phyloP scores from a whole-genome alignment of 2,329 filamentous ascomycete genomes.

The Xylaria sp. region DNA sequence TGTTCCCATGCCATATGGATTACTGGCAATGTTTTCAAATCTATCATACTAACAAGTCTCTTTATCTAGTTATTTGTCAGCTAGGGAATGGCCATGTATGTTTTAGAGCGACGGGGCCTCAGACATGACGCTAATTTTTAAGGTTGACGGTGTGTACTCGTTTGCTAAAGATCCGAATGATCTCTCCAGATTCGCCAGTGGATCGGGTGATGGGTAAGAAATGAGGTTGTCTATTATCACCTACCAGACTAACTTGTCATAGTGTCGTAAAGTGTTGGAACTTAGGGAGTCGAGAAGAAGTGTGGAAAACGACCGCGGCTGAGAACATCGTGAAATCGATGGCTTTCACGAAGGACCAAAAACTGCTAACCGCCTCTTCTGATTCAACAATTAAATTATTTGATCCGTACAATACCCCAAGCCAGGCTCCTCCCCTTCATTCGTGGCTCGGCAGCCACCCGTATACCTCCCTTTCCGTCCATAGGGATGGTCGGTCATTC shows the following conservation, averaged over 20 bases:
- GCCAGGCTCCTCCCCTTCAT: slow-evolving; percentile 76
- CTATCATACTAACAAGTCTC: slow-evolving; percentile 8
- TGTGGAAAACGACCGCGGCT: slow-evolving; percentile 90
- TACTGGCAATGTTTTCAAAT: not conserved
- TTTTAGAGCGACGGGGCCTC: not conserved
- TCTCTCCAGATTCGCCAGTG: slow-evolving; percentile 80
- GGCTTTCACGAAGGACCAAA: slow-evolving; percentile 87
- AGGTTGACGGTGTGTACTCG: slow-evolving; percentile 83
- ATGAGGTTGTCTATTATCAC: not conserved
- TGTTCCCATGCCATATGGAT: not conserved
- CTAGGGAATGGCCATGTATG: slow-evolving; percentile 82
- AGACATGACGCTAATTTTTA: slow-evolving; percentile 19
- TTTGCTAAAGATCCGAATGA: slow-evolving; percentile 83
- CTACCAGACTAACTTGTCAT: slow-evolving; percentile 24
- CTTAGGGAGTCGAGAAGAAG: slow-evolving; percentile 52
- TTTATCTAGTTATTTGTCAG: slow-evolving; percentile 69
- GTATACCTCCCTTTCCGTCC: slow-evolving; percentile 86
- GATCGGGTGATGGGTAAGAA: slow-evolving; percentile 79
- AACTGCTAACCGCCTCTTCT: slow-evolving; percentile 85
- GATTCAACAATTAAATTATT: slow-evolving; percentile 91
- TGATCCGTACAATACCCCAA: slow-evolving; percentile 82
- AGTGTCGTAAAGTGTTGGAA: slow-evolving; percentile 73
- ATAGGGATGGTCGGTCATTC: slow-evolving; percentile 81
- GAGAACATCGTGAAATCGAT: slow-evolving; percentile 94
- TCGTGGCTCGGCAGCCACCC: slow-evolving; percentile 87